Base-by-base conservation (phyloP, 2,329 filamentous ascomycete species). In the Verticillium nubilum region DNA sequence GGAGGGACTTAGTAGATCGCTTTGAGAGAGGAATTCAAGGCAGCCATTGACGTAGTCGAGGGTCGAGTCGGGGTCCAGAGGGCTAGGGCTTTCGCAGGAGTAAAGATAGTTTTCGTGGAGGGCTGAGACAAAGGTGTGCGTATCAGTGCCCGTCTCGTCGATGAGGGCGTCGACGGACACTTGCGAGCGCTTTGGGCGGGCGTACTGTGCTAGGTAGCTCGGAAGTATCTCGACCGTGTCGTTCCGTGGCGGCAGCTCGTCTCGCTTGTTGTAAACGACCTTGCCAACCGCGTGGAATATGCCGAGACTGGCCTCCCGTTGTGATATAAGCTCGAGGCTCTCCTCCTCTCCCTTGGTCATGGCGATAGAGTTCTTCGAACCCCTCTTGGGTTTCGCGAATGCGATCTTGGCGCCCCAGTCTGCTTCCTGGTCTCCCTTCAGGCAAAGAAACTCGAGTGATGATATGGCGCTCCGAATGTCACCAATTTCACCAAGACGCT, bases 241-340 rank as follows among this genome's bases (percentile, higher is more conserved):
- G 9, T 70, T 69, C 9, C 72, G 66, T 13, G 80, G 74, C 4
- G 74, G 72, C 53, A 62, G 70, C 28, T 88, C 86, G 25, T 89
- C 83, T 53, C 95, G 85, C 72, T 97, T 99, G 77, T 99, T 99
- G 77, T 98, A 96, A 1, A 98, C 88, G 2, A 99, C 91, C 70
- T 95, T 97, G 3, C 94, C 95, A 13, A 98, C 90, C 0, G 95
- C 92, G 72, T 99, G 95, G 69, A 99, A 99, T 56, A 99, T 92
- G 1, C 94, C 95, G 2, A 99, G 79, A 63, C 89, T 97, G 17
- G 90, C 88, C 75, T 98, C 95, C 59, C 95, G 85, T 68, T 93
- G 91, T 1, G 90, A 92, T 25, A 98, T 85, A 61, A 95, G 78
- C 68, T 92, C 86, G 10, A 98, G 74, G 5, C 87, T 93, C 63